Evolutionary conservation across 139 green algal genomes (phyloP).

Genomic region (Coelastrella sp.): DNA sequence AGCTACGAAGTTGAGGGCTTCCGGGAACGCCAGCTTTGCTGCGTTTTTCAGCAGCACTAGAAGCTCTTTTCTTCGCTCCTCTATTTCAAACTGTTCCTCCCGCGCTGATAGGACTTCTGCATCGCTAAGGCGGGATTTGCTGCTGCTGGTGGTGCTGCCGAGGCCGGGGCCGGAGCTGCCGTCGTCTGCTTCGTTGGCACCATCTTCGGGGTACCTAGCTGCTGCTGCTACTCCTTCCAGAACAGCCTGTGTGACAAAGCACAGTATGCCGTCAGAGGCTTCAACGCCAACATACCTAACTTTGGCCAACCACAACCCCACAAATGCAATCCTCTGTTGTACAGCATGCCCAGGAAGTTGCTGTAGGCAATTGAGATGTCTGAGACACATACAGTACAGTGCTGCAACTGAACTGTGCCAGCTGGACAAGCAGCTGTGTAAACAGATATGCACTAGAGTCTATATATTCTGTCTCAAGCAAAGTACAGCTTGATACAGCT

Average conservation of each 20-base stretch:
- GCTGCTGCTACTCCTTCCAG: slow-evolving; percentile 66
- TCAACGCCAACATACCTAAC: too few species aligned
- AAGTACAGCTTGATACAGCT: too few species aligned
- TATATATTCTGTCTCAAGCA: too few species aligned
- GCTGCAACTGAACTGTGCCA: too few species aligned
- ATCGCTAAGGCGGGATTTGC: slow-evolving; percentile 13
- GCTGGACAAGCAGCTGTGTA: too few species aligned
- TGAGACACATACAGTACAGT: too few species aligned
- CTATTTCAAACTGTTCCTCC: slow-evolving; percentile 76
- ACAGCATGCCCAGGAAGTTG: too few species aligned
- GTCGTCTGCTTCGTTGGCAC: slow-evolving; percentile 6
- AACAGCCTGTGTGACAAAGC: slow-evolving; percentile 68
- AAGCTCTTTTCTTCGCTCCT: slow-evolving; percentile 83
- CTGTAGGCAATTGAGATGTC: too few species aligned
- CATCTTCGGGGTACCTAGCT: slow-evolving; percentile 61
- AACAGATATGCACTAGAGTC: too few species aligned
- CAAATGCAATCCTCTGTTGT: too few species aligned
- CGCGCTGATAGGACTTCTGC: slow-evolving; percentile 58
- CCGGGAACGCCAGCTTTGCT: slow-evolving; percentile 69
- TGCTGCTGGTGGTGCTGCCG: slow-evolving; percentile 16
- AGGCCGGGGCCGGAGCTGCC: neutral
- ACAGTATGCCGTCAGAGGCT: neutral
- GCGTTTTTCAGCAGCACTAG: slow-evolving; percentile 88
- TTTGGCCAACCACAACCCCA: too few species aligned
- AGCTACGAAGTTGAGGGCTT: slow-evolving; percentile 70